Base-by-base conservation (phyloP, 1,139 yeast genomes). In the Schizosaccharomyces versatilis region DNA sequence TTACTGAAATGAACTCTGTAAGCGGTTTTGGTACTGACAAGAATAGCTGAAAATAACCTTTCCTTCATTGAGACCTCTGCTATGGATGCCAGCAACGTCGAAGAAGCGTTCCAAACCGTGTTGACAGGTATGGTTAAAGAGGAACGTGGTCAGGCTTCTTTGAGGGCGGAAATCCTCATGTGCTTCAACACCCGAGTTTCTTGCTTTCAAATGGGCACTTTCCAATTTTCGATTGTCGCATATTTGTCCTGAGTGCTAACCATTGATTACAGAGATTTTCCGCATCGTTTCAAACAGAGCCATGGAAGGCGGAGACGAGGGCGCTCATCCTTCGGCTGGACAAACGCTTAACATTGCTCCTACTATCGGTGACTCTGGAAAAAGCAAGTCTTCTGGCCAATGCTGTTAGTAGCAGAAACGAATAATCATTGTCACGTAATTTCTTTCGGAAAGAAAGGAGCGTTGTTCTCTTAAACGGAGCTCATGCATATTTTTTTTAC, bases 21-120 rank as follows among this genome's bases (percentile, higher is more conserved):
- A 12, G 39, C 8, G 15, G 8, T 15, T 8, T 15, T 10, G 10
- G 8, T 17, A 17, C 42, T 24, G 24, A 41, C 19, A 24, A 41
- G 19, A 7, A 14, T 32, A 54, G 70, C 84, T 59, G 98, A 93
- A 69, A 88, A 90, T 71, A 85, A 78, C 67, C 74, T 90, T 63
- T 74, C 90, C 64, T 90, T 90, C 68, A 88, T 95, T 54, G 98
- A 90, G 71, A 94, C 98, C n/a, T 81, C 94, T 58, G 98, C 98
- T 17, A 75, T 93, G 61, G 86, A 86, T 64, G 81, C 95, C 48
- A 94, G 90, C 64, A 93, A 93, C 68, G 98, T 90, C 58, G 98
- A 90, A 67, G 75, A 80, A 62, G 90, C 96, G 3, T 90, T 90
- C 76, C 86, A 86, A 67, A 94, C 86, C 67, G 77, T 93, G 62